Evolutionary conservation across 176 grass and related monocot genomes (phyloP).

Genomic region (Hsuehochloa calcarea): DNA sequence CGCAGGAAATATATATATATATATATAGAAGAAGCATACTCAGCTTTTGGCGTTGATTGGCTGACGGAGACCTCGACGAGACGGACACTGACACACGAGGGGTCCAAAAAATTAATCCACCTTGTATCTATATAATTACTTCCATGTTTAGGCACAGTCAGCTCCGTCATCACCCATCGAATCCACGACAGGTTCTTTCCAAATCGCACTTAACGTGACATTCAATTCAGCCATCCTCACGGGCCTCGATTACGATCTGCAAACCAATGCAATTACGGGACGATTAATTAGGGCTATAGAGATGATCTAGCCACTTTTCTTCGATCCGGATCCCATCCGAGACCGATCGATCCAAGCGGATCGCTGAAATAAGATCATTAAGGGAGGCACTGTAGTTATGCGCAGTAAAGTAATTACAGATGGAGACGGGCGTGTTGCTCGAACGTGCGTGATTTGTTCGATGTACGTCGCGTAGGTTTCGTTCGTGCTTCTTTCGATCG

Average conservation of each 20-base stretch:
- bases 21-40: neutral
- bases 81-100: neutral
- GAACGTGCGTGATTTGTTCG: neutral
- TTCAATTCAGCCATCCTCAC: conserved; percentile 22
- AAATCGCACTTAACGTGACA: conserved; percentile 20
- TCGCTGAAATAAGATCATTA: neutral
- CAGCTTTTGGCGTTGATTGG: neutral
- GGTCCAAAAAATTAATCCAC: neutral
- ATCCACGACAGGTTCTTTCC: neutral
- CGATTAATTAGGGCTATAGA: neutral
- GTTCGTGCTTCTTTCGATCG: neutral
- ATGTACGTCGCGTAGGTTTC: neutral
- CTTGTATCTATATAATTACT: neutral
- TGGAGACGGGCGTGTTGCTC: too few species aligned
- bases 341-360: neutral
- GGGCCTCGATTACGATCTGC: conserved; percentile 14
- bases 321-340: neutral
- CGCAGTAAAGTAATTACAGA: neutral
- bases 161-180: neutral
- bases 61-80: conserved; percentile 22
- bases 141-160: conserved; percentile 16
- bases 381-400: neutral
- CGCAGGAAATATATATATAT: too few species aligned
- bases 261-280: conserved; percentile 10
- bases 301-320: neutral